Conservation (phyloP, 208 protist genomes). For the Herpetomonas tarakana region DNA sequence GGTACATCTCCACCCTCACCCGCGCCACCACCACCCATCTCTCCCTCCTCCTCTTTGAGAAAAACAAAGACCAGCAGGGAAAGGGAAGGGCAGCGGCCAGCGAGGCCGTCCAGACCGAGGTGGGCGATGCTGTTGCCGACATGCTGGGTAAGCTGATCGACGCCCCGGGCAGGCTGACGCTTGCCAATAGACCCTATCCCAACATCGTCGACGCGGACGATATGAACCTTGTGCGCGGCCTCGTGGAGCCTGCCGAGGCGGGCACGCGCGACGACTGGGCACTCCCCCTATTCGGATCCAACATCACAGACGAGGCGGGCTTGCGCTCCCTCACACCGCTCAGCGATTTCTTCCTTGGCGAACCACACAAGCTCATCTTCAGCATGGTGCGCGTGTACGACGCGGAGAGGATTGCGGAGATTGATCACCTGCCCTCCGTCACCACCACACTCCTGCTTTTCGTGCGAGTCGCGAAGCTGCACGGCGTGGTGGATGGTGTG, state of each 20-base stretch:
- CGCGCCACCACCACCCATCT: not conserved
- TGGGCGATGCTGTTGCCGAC: slow-evolving; percentile 13
- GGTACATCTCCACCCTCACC: not conserved
- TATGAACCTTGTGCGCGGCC: slow-evolving; percentile 24
- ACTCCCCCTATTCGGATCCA: slow-evolving; percentile 24
- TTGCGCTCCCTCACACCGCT: slow-evolving; percentile 36
- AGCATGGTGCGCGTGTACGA: slow-evolving; percentile 50
- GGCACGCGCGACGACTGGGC: not conserved
- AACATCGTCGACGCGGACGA: slow-evolving; percentile 35
- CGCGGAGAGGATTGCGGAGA: slow-evolving; percentile 61
- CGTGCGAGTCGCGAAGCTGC: slow-evolving; percentile 45
- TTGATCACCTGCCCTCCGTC: slow-evolving; percentile 59
- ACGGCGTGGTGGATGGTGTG: slow-evolving; percentile 18
- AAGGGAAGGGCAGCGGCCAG: too few relatives aligned
- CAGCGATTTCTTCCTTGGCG: slow-evolving; percentile 33
- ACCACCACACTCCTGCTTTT: slow-evolving; percentile 72
- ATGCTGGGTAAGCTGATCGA: slow-evolving; percentile 33
- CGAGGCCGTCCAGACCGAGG: too few relatives aligned
- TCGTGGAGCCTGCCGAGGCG: not conserved
- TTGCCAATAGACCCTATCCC: slow-evolving; percentile 50
- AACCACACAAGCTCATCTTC: slow-evolving; percentile 75
- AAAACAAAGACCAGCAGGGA: too few relatives aligned
- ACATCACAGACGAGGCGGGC: slow-evolving; percentile 8
- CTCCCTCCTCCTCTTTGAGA: not conserved
- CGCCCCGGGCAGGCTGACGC: slow-evolving; percentile 45